These are phyloP conservation scores for Fusarium secorum DNA, from an alignment of 2,329 filamentous ascomycete genomes.

Conservation along the genomic window DNA sequence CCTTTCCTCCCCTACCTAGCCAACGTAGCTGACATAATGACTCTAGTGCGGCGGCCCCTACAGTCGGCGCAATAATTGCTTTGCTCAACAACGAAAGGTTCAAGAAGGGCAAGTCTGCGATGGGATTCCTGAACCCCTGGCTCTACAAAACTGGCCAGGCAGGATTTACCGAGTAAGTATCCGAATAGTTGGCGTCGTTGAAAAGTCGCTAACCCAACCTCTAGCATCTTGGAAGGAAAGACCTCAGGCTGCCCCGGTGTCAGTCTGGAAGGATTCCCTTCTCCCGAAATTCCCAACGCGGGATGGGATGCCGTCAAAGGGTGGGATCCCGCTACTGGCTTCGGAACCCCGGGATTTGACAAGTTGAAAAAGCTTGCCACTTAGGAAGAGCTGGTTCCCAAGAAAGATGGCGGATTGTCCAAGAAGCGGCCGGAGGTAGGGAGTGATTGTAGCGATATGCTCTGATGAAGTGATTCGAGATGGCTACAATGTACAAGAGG, in stretches of 20 bases:
- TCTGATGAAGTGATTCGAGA: background rate
- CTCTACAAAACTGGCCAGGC: slow-evolving; percentile 54
- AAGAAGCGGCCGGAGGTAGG: background rate
- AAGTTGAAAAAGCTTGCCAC: slow-evolving; percentile 38
- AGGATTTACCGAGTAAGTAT: slow-evolving; percentile 49
- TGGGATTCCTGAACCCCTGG: slow-evolving; percentile 71
- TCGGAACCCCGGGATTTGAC: slow-evolving; percentile 56
- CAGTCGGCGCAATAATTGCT: slow-evolving; percentile 68
- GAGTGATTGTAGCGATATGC: background rate
- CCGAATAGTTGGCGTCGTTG: accelerated
- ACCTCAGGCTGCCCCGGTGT: slow-evolving; percentile 45
- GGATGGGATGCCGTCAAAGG: slow-evolving; percentile 44
- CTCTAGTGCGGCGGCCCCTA: slow-evolving; percentile 64
- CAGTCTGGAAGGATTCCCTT: slow-evolving; percentile 37
- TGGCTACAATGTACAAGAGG: background rate
- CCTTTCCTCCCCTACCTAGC: background rate
- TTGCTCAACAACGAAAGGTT: slow-evolving; percentile 71
- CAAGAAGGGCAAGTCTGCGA: slow-evolving; percentile 56
- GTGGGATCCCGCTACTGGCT: slow-evolving; percentile 53
- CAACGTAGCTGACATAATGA: background rate
- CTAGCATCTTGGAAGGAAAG: slow-evolving; percentile 48
- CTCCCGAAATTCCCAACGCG: slow-evolving; percentile 41
- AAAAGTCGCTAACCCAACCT: background rate
- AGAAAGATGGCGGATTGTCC: background rate
- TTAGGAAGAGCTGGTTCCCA: slow-evolving; percentile 2